phyloP scores from a whole-genome alignment of 1,139 yeast species.

The Tardiomyces blankii region DNA sequence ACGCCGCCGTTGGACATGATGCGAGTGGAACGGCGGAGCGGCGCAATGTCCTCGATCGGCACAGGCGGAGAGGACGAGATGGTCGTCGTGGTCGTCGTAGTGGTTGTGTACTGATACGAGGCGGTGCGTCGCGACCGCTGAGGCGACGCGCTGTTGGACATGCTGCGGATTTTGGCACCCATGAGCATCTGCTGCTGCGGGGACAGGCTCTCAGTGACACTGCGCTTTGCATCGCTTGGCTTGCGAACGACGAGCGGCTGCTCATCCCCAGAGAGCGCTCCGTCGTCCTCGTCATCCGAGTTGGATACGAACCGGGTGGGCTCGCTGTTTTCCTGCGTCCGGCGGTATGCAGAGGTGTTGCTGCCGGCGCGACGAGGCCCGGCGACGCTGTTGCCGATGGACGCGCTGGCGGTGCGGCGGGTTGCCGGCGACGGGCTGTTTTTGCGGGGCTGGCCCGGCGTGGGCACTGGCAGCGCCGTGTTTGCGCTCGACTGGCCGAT shows the following conservation, averaged over 20 bases:
- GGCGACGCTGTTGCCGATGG: not conserved
- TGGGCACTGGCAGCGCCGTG: conserved; percentile 76
- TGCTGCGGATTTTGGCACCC: not conserved
- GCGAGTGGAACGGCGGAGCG: conserved; percentile 13
- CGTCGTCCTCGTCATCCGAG: conserved; percentile 10
- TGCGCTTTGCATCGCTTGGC: conserved; percentile 1
- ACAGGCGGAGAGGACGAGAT: conserved; percentile 27
- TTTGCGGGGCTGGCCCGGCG: conserved; percentile 97
- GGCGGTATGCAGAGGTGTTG: not conserved
- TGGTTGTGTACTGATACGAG: conserved; percentile 33
- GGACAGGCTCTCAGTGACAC: conserved; percentile 3
- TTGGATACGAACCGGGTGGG: not conserved
- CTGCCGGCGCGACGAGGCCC: not conserved
- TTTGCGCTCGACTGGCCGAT: conserved; percentile 57
- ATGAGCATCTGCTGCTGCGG: conserved; percentile 5
- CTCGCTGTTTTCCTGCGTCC: not conserved
- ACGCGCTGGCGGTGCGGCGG: not conserved
- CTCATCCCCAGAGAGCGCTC: conserved; percentile 2
- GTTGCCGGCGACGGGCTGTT: conserved; percentile 15
- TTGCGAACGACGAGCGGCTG: not conserved
- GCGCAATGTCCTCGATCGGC: conserved; percentile 2
- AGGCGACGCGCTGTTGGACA: not conserved
- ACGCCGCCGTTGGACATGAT: conserved; percentile 11
- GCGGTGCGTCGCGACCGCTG: conserved; percentile 13
- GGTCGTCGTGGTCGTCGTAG: conserved; percentile 39